Conservation (phyloP, 345 rosid species). For the Pseudoturritis turrita region DNA sequence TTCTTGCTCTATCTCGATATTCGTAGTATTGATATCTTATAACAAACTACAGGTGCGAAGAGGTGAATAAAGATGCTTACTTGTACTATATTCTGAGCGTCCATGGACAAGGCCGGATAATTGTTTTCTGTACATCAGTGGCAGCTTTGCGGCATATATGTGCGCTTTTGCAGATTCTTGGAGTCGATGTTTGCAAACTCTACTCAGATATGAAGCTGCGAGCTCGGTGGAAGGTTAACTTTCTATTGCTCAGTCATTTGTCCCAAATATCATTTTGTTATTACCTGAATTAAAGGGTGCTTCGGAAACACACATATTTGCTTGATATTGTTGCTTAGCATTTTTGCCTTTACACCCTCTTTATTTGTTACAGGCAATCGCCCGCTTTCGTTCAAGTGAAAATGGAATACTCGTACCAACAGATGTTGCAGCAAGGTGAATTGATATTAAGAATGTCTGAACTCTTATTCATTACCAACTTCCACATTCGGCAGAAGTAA, state of each 20-base stretch:
- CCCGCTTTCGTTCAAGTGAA: slow-evolving; percentile 58
- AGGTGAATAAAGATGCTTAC: slow-evolving; percentile 73
- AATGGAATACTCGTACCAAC: slow-evolving; percentile 73
- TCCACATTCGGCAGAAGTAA: slow-evolving; percentile 80
- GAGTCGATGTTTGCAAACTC: slow-evolving; percentile 52
- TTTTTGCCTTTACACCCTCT: too few species aligned
- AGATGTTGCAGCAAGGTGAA: slow-evolving; percentile 85
- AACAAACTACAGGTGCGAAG: slow-evolving; percentile 52
- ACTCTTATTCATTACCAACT: slow-evolving; percentile 81
- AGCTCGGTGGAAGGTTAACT: slow-evolving; percentile 76
- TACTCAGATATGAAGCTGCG: slow-evolving; percentile 85
- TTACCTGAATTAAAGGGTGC: too few species aligned
- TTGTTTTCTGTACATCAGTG: slow-evolving; percentile 79
- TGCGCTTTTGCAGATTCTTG: slow-evolving; percentile 58
- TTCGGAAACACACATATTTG: neutral
- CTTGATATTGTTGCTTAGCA: too few species aligned
- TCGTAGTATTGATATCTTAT: neutral
- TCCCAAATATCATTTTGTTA: too few species aligned
- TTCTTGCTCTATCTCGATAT: neutral
- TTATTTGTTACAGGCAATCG: slow-evolving; percentile 49
- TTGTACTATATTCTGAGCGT: slow-evolving; percentile 65
- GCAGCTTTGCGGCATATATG: slow-evolving; percentile 75
- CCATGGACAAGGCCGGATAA: slow-evolving; percentile 75
- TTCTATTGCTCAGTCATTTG: neutral
- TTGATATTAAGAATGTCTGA: slow-evolving; percentile 74